Evolutionary conservation across 371 early-diverging fungal genomes (phyloP), one percentile per base, ranked within the genome.

Genomic region (Dichotomocladium elegans): DNA sequence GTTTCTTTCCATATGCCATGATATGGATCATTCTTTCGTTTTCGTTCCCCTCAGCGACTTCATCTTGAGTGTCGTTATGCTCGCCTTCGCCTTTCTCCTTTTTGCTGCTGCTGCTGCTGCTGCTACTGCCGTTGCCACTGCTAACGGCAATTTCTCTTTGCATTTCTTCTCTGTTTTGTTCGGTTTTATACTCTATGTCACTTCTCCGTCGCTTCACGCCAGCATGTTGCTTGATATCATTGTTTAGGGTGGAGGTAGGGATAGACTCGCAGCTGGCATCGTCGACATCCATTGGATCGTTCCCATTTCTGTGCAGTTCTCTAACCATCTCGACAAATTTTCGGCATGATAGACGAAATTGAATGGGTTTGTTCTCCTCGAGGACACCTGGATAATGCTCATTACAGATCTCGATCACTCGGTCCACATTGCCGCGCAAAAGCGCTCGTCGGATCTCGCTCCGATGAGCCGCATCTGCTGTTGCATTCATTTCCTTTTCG

Each of bases 301-400:
- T 40, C 11, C 15, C 33, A 34, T 22, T 28, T 37, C 3, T 24
- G 44, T 17, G 41, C 50, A 47, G 28, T 19, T 45, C 45, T n/a
- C 68, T 50, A 31, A 90, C 82, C 64, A 90, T 74, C 68, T 90
- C 91, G n/a, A 93, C 67, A 62, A 93, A 93, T 55, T 86, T 80
- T 41, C 82, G 87, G 60, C 94, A 92, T 12, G 80, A 70, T 30
- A 95, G 79, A 47, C 82, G 82, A 51, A 93, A 89, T 30, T 67
- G 61, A 44, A 93, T 63, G 28, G 73, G 65, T 14, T 70, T 68
- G 51, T 89, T 79, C 6, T 63, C 58, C 4, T 64, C 48, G 15
- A 90, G 70, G 10, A 92, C 67, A 0, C 42, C 56, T 1, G 91
- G 88, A 57, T 84, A 89, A 28, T 72, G 67, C 11, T 63, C 48